Conservation (phyloP, 192 early-diverging fungal species). For the Coemansia sp. region DNA sequence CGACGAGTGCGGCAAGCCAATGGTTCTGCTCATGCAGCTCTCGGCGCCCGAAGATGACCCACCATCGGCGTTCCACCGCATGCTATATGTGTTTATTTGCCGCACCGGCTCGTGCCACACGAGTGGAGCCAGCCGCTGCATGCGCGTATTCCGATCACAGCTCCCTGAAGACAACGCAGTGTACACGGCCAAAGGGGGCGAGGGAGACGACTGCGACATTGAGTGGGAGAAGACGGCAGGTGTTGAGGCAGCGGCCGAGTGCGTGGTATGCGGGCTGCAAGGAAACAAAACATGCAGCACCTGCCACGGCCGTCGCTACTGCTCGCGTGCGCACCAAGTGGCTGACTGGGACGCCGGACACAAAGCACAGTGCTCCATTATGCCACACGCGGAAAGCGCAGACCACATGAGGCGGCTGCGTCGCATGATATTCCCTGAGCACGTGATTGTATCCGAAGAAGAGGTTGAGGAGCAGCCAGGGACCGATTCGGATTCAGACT, state of each 20-base stretch:
- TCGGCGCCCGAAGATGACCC: constrained; percentile 93
- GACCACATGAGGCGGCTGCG: constrained; percentile 17
- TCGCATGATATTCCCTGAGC: constrained; percentile 61
- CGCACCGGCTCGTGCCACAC: constrained; percentile 81
- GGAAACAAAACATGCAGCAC: constrained; percentile 76
- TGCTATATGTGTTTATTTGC: constrained; percentile 91
- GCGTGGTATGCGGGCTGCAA: constrained; percentile 71
- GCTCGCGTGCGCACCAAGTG: constrained; percentile 81
- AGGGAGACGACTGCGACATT: constrained; percentile 40
- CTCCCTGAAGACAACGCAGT: constrained; percentile 71
- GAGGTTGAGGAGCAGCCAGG: constrained; percentile 56
- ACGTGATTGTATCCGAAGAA: constrained; percentile 68
- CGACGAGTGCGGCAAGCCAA: constrained; percentile 69
- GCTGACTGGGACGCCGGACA: constrained; percentile 77
- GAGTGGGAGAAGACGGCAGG: constrained; percentile 21
- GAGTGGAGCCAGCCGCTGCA: constrained; percentile 60
- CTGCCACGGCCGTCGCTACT: constrained; percentile 76
- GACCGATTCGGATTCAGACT: constrained; percentile 20
- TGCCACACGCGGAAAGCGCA: constrained; percentile 11
- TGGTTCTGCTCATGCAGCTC: constrained; percentile 81
- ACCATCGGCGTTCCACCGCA: constrained; percentile 83
- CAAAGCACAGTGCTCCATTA: constrained; percentile 60
- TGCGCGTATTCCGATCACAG: constrained; percentile 82
- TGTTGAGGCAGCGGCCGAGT: constrained; percentile 48
- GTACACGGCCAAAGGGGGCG: constrained; percentile 48